Evolutionary conservation across 1,284 basidiomycete species (phyloP).

Genomic region (Phellinidium pouzarii): DNA sequence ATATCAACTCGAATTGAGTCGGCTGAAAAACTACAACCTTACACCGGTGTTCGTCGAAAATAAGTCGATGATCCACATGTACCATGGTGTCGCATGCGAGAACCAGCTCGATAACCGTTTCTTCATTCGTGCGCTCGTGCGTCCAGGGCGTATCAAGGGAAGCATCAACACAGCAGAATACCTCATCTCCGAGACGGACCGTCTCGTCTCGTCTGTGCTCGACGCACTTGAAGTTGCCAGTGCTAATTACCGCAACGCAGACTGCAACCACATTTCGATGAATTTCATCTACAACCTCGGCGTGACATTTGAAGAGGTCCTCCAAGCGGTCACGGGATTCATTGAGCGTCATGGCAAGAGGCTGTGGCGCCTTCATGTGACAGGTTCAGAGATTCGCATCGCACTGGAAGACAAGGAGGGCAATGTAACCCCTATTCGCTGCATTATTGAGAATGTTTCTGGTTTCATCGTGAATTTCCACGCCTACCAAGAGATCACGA

Average conservation of each 20-base stretch:
- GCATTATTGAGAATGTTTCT: constrained; percentile 97
- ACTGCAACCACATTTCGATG: constrained; percentile 96
- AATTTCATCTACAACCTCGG: constrained; percentile 97
- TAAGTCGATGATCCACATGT: constrained; percentile 88
- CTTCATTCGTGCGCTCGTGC: constrained; percentile 95
- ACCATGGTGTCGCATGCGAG: constrained; percentile 91
- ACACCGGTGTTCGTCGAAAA: constrained; percentile 90
- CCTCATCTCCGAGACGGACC: constrained; percentile 96
- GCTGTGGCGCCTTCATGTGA: constrained; percentile 96
- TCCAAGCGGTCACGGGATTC: constrained; percentile 94
- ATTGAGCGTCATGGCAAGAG: constrained; percentile 97
- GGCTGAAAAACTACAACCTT: constrained; percentile 95
- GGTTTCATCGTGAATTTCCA: constrained; percentile 99
- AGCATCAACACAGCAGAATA: constrained; percentile 93
- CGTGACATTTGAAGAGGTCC: constrained; percentile 93
- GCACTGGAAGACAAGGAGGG: constrained; percentile 90
- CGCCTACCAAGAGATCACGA: constrained; percentile 97
- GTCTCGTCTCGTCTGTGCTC: constrained; percentile 89
- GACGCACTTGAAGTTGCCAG: constrained; percentile 93
- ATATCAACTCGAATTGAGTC: constrained; percentile 95
- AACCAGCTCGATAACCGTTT: constrained; percentile 96
- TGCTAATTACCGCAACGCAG: constrained; percentile 81
- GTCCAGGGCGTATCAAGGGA: constrained; percentile 89
- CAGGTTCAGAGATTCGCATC: constrained; percentile 95
- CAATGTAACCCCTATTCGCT: constrained; percentile 91